Base-by-base conservation (phyloP, 495 filamentous ascomycete genomes). In the Pseudotulostoma volvatum region DNA sequence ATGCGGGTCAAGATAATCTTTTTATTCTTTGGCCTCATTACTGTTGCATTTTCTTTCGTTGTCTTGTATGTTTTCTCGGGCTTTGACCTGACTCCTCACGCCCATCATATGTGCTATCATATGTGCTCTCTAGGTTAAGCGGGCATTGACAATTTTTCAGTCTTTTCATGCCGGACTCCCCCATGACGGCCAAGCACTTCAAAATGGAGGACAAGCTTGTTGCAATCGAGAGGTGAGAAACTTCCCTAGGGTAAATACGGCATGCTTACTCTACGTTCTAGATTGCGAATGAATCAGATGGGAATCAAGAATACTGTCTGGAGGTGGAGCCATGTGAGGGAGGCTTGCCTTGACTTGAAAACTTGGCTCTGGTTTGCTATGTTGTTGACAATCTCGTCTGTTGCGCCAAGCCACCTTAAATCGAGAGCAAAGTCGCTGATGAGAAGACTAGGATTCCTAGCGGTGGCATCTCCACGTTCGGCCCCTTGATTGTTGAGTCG, bases 331-430 rank as follows among this genome's bases (percentile, higher is more conserved):
- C 73, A 77, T 46, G 71, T 79, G 0, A 59, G 57, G 33, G 77
- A 82, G 46, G 68, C 71, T 11, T 58, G 70, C 18, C 48, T 70
- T 14, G 77, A 82, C 45, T 38, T 72, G 8, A 82, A 82, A 57
- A 77, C 76, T 1, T 76, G 73, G 65, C 55, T 73, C 18, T 80
- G 76, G 76, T 79, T 80, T 46, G 52, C 67, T 2, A 50, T 77
- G 42, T 70, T 80, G 44, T 65, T 63, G 40, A 48, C 59, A 5
- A 61, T 68, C 30, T 66, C 64, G 56, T 67, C 50, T 39, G 55
- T 38, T 8, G 3, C 23, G 23, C 28, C 9, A 2, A 4, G 4
- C 15, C 18, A 8, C 1, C 11, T 21, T 38, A 20, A 18, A 17
- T 25, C 30, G 17, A 28, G 23, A 28, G 11, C 23, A 5, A 28